These are phyloP conservation scores for Rhizoclosmatium sp. DNA, from an alignment of 192 early-diverging fungal species.

Conservation along the genomic window DNA sequence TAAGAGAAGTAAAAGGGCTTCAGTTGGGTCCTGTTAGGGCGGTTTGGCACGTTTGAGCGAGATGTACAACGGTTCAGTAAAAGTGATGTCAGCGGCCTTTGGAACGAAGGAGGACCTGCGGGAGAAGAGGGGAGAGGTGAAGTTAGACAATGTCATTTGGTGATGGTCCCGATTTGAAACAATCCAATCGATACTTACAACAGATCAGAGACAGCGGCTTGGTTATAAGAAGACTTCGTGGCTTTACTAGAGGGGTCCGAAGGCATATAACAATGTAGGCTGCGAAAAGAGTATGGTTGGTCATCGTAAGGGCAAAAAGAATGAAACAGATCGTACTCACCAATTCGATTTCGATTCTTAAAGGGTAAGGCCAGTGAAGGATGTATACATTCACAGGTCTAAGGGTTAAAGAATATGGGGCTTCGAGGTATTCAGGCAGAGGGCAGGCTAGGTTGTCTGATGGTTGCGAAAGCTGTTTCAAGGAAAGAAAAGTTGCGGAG, in stretches of 20 bases:
- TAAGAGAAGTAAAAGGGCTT: slow-evolving; percentile 10
- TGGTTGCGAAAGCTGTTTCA: background rate
- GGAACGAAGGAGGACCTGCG: slow-evolving; percentile 4
- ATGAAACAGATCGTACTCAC: slow-evolving; percentile 1
- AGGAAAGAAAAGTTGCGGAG: background rate
- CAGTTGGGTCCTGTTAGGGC: slow-evolving; percentile 25
- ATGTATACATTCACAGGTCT: slow-evolving; percentile 20
- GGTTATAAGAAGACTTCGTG: slow-evolving; percentile 22
- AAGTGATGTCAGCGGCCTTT: slow-evolving; percentile 31
- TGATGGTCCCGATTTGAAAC: no score
- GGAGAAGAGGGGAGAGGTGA: background rate
- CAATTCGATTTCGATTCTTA: slow-evolving; percentile 17
- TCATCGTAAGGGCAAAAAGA: background rate
- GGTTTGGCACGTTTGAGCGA: slow-evolving; percentile 31
- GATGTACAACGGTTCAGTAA: slow-evolving; percentile 38
- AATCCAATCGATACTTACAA: background rate
- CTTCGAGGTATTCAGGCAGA: background rate
- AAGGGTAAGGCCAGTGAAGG: slow-evolving; percentile 17
- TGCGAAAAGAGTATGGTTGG: background rate
- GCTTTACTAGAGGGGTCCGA: slow-evolving; percentile 8
- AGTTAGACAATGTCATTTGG: no score
- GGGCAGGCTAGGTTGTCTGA: background rate
- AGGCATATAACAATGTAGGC: slow-evolving; percentile 19
- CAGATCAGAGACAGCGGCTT: slow-evolving; percentile 22
- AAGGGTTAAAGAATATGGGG: background rate